Evolutionary conservation across 225 moss, liverwort and hornwort species (phyloP).

Genomic region (Antitrichia curtipendula): DNA sequence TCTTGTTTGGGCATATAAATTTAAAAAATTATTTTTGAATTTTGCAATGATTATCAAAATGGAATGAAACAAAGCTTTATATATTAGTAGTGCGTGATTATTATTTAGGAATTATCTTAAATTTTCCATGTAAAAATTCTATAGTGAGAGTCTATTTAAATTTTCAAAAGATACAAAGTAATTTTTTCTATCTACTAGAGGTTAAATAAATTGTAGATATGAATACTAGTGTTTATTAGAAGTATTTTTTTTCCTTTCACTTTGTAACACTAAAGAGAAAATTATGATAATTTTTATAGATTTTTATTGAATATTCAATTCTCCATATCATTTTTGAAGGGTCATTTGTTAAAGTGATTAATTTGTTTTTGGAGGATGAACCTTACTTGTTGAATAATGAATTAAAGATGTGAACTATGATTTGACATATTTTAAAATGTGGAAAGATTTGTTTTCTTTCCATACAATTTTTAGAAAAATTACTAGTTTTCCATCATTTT

Average conservation of each 20-base stretch:
- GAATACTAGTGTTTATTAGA: not conserved
- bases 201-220: not conserved
- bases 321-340: not conserved
- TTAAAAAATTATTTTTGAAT: not conserved
- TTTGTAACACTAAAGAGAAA: not conserved
- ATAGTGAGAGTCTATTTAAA: not conserved
- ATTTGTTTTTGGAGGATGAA: not conserved
- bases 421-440: accelerated
- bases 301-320: not conserved
- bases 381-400: accelerated
- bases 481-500: not conserved
- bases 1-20: not conserved
- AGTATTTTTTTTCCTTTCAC: too few relatives aligned
- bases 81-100: not conserved
- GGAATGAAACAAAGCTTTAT: not conserved
- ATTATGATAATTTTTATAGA: not conserved
- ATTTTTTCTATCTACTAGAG: not conserved
- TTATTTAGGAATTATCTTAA: not conserved
- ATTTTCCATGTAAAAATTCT: not conserved
- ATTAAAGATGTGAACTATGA: not conserved
- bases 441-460: not conserved
- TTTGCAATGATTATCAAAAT: not conserved
- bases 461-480: not conserved
- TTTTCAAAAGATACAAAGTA: not conserved
- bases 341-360: not conserved